Evolutionary conservation across 1,284 basidiomycete species (phyloP).

Genomic region (Tylopilus orsonianus): DNA sequence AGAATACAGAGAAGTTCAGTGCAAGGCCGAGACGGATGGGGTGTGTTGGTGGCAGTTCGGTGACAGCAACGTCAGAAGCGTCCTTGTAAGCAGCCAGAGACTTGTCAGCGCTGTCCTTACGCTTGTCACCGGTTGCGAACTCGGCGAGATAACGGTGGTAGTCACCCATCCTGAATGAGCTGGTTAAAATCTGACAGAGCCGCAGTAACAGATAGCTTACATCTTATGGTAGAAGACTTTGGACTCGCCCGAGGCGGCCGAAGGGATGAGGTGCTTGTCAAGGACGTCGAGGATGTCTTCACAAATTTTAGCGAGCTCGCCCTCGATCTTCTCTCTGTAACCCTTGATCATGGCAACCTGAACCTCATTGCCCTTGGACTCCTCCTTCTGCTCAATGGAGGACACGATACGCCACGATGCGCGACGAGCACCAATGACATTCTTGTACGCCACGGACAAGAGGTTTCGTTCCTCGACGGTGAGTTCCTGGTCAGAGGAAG

Average conservation of each 20-base stretch:
- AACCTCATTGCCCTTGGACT: constrained; percentile 97
- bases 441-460: constrained; percentile 99
- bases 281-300: constrained; percentile 99
- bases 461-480: constrained; percentile 99
- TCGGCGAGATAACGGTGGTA: constrained; percentile 99
- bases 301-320: constrained; percentile 98
- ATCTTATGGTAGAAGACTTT: constrained; percentile 99
- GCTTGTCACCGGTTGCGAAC: constrained; percentile 98
- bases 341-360: constrained; percentile 99
- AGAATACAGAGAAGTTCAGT: constrained; percentile 99
- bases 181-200: constrained; percentile 1
- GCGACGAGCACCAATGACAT: constrained; percentile 98
- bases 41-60: constrained; percentile 97
- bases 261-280: constrained; percentile 99
- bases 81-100: constrained; percentile 99
- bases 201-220: constrained; percentile 47
- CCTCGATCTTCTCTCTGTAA: constrained; percentile 98
- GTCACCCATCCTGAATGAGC: constrained; percentile 89
- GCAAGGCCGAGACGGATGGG: constrained; percentile 99
- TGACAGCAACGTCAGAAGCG: constrained; percentile 96
- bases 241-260: constrained; percentile 95
- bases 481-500: constrained; percentile 95
- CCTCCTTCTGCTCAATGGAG: constrained; percentile 99
- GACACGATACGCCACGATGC: constrained; percentile 99
- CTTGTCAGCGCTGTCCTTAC: constrained; percentile 98